These are phyloP conservation scores for Exophiala sp. DNA, from an alignment of 2,329 filamentous ascomycete genomes.

Conservation along the genomic window DNA sequence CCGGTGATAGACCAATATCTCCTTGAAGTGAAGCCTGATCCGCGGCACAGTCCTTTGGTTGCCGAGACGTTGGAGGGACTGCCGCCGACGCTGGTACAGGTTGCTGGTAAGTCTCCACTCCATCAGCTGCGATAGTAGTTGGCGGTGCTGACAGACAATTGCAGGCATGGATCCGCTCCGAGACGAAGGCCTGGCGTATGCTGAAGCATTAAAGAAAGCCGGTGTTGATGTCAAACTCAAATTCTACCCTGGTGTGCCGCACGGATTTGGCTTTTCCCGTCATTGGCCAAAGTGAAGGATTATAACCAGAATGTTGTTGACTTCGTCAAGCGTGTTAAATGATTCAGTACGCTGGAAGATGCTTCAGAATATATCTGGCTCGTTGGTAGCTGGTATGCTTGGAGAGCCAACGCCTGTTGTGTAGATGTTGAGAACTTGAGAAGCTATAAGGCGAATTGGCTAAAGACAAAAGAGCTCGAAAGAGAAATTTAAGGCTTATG, in stretches of 20 bases:
- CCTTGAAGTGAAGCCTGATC: not conserved
- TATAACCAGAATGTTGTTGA: not conserved
- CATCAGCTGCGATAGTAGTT: not conserved
- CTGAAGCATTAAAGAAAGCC: constrained; percentile 16
- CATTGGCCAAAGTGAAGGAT: not conserved
- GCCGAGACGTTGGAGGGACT: not conserved
- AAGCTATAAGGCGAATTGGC: too few species aligned
- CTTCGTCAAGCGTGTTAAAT: not conserved
- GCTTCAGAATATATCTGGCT: too few species aligned
- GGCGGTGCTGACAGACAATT: not conserved
- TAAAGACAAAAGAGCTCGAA: too few species aligned
- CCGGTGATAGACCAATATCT: constrained; percentile 3
- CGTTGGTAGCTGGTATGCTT: too few species aligned
- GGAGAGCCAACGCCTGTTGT: too few species aligned
- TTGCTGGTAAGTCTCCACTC: not conserved
- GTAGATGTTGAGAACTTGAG: too few species aligned
- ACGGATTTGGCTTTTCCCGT: constrained; percentile 14
- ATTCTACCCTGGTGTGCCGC: constrained; percentile 32
- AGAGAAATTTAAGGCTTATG: too few species aligned
- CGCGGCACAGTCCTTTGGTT: not conserved
- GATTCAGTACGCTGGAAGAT: too few species aligned
- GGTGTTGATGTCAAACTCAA: constrained; percentile 29
- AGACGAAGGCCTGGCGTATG: constrained; percentile 28
- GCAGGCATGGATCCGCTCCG: constrained; percentile 27
- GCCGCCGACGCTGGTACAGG: not conserved